Base-by-base conservation (phyloP, 1,284 basidiomycete species). In the Peniophora sp. region DNA sequence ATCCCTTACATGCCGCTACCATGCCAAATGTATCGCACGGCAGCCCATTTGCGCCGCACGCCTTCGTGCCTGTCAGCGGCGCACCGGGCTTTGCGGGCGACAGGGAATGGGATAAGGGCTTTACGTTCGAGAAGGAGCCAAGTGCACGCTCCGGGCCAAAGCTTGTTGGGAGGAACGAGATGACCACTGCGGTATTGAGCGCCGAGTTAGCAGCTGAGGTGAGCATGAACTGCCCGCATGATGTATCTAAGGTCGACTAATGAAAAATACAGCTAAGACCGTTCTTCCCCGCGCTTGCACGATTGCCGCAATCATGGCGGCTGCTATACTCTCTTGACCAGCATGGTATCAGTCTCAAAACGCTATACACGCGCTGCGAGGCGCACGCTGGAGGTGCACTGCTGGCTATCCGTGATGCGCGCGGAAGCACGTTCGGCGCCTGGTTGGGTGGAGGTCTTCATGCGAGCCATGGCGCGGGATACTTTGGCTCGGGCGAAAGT, bases 251-350 rank as follows among this genome's bases (percentile, higher is more conserved):
- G n/a, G 20, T 27, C n/a, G n/a, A n/a, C n/a, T n/a, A n/a, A n/a
- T 10, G 10, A 36, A 10, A n/a, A 10, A 48, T 11, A 9, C 53
- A 93, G 90, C 69, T 94, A 9, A 81, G 88, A 0, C 67, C 78
- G 0, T 72, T 82, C 54, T 71, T 98, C 1, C 92, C 96, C 0
- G 83, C 92, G 0, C 77, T 97, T 16, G 77, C 86, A 16, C 83
- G 89, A 3, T 78, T 98, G 3, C 78, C 89, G 0, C 74, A 77
- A 5, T 70, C 75, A n/a, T 98, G 96, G 96, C 79, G 79, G 1
- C 73, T 98, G 2, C 69, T 97, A 1, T 98, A 97, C 69, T 95
- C 92, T 10, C 73, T 97, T 16, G 96, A 99, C 61, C 94, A 97
- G 64, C 91, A 98, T 57, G 96, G 96, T 0, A 93, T 95, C 45